Conservation (phyloP, 2,329 filamentous ascomycete species). For the Sclerotinia spermophila region DNA sequence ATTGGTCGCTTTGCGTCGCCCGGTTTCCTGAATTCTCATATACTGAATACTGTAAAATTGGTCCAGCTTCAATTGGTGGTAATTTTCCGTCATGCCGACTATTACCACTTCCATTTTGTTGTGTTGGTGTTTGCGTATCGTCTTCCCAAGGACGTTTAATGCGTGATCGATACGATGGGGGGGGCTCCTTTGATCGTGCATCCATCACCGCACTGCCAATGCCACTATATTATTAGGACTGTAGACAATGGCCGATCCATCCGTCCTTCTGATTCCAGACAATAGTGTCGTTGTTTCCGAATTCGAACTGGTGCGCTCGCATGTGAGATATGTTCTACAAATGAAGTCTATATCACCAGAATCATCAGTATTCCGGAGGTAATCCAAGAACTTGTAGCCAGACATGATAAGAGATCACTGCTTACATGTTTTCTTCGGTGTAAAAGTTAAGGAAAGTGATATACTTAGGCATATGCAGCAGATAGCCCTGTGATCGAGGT, state of each 20-base stretch:
- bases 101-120: slow-evolving; percentile 19
- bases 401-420: slow-evolving; percentile 19
- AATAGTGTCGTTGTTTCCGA: neutral
- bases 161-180: slow-evolving; percentile 30
- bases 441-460: slow-evolving; percentile 13
- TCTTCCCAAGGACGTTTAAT: slow-evolving; percentile 36
- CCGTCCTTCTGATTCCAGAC: slow-evolving; percentile 36
- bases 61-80: slow-evolving; percentile 30
- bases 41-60: slow-evolving; percentile 22
- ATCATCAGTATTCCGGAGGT: neutral
- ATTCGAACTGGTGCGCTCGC: neutral
- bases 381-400: neutral
- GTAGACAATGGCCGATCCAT: slow-evolving; percentile 30
- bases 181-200: slow-evolving; percentile 32
- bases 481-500: slow-evolving; percentile 19
- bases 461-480: slow-evolving; percentile 19
- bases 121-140: slow-evolving; percentile 17
- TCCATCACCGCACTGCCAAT: slow-evolving; percentile 33
- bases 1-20: slow-evolving; percentile 19
- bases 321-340: neutral
- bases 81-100: slow-evolving; percentile 27
- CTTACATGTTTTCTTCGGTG: slow-evolving; percentile 27
- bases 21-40: slow-evolving; percentile 18
- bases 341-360: neutral
- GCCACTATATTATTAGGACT: slow-evolving; percentile 29